These are phyloP conservation scores for Nepenthes alata DNA, from an alignment of 179 eudicot genomes.

Conservation along the genomic window DNA sequence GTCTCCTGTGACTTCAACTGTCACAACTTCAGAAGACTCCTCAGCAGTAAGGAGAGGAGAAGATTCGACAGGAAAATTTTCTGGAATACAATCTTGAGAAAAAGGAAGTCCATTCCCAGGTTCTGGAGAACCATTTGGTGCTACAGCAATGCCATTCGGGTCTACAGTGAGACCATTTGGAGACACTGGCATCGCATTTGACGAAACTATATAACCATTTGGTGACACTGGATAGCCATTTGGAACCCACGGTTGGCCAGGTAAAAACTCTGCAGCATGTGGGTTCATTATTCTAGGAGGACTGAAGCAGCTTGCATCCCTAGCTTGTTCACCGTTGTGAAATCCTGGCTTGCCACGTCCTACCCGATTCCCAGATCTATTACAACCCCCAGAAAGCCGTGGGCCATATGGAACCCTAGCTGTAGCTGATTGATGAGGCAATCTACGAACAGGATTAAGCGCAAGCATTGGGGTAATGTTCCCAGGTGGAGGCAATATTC, in stretches of 20 bases:
- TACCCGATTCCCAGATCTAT: constrained; percentile 51
- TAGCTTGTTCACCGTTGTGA: constrained; percentile 47
- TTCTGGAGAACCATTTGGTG: constrained; percentile 19
- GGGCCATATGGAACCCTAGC: constrained; percentile 95
- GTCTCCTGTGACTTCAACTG: constrained; percentile 27
- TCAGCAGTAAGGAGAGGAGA: not conserved
- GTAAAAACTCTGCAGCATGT: constrained; percentile 84
- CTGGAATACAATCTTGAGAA: constrained; percentile 8
- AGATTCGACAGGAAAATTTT: constrained; percentile 19
- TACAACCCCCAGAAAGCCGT: constrained; percentile 64
- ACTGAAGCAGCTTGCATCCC: constrained; percentile 38
- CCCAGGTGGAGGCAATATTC: constrained; percentile 78
- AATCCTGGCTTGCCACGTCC: constrained; percentile 47
- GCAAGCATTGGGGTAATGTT: constrained; percentile 62
- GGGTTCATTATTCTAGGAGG: constrained; percentile 75
- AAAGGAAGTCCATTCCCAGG: constrained; percentile 17
- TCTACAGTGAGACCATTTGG: constrained; percentile 34
- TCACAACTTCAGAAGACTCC: constrained; percentile 23
- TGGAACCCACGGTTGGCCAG: constrained; percentile 65
- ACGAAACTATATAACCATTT: constrained; percentile 38
- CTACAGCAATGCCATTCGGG: constrained; percentile 26
- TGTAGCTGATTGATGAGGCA: constrained; percentile 91
- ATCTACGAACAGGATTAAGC: constrained; percentile 60
- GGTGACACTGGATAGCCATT: constrained; percentile 58
- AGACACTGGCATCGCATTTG: constrained; percentile 29